Evolutionary conservation across 2,329 filamentous ascomycete species (phyloP).

Genomic region (Lomentospora prolificans): DNA sequence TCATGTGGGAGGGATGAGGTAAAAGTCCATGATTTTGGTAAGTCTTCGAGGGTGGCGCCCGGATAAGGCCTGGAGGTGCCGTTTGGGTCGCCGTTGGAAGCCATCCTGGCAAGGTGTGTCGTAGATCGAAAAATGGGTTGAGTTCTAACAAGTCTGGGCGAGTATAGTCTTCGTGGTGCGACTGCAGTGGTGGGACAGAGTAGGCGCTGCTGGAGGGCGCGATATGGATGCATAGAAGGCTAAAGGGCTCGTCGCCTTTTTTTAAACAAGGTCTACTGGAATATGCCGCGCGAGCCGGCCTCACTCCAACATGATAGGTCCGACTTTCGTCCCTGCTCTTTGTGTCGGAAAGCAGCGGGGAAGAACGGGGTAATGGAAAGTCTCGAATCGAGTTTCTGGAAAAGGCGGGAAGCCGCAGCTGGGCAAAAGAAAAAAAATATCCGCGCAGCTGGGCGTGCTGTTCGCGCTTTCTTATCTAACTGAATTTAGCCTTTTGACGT

Average conservation of each 20-base stretch:
- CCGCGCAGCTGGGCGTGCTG: not conserved
- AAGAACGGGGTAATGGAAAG: not conserved
- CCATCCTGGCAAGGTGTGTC: not conserved
- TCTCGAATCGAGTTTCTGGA: no score
- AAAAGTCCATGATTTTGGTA: conserved; percentile 57
- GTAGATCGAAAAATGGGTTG: not conserved
- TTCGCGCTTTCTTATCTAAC: not conserved
- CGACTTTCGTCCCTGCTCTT: no score
- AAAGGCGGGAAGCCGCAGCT: no score
- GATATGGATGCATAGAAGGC: not conserved
- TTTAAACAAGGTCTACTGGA: not conserved
- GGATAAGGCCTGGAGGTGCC: not conserved
- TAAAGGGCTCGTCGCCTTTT: not conserved
- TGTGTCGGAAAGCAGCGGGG: not conserved
- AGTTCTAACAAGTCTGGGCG: not conserved
- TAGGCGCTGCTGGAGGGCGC: not conserved
- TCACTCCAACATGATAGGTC: not conserved
- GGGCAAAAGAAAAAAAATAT: no score
- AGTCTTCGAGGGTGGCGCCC: conserved; percentile 34
- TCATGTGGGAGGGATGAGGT: conserved; percentile 66
- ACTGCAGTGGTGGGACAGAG: not conserved
- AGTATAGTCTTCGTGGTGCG: not conserved
- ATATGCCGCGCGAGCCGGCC: not conserved
- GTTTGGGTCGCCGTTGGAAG: not conserved
- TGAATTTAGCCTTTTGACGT: not conserved